A percentile compares a stretch with the other conserved stretches of the same genome.
Conservation (phyloP, 1,284 basidiomycete genomes). For the Rhodotorula mucilaginosa region DNA sequence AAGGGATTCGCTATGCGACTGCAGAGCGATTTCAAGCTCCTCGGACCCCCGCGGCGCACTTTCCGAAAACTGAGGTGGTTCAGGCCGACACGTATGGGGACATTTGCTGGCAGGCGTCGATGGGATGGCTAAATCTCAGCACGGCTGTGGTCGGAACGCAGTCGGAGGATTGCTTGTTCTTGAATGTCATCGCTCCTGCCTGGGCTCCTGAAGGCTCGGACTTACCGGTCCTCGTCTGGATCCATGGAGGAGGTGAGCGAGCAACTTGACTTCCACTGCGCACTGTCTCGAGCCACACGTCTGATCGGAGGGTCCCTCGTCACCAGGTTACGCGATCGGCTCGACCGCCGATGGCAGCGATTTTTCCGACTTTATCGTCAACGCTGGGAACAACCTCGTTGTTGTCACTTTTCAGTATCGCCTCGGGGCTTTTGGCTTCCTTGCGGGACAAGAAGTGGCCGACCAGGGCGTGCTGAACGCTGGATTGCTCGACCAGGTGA, state of each 20-base stretch:
- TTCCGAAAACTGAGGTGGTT: not conserved
- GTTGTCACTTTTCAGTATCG: constrained; percentile 49
- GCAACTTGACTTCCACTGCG: not conserved
- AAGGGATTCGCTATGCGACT: not conserved
- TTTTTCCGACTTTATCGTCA: constrained; percentile 29
- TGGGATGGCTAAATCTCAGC: not conserved
- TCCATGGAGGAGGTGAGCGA: constrained; percentile 32
- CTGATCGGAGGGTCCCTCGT: constrained; percentile 49
- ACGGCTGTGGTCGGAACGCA: not conserved
- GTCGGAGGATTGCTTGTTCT: constrained; percentile 55
- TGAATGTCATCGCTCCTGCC: constrained; percentile 57
- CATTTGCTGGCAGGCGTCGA: not conserved
- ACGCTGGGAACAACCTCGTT: constrained; percentile 7
- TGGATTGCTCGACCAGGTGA: constrained; percentile 1
- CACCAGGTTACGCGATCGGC: constrained; percentile 19
- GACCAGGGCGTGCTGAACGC: not conserved
- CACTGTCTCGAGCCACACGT: not conserved
- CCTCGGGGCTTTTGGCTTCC: constrained; percentile 53
- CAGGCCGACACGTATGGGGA: not conserved
- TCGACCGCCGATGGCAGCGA: constrained; percentile 14
- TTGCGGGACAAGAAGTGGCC: constrained; percentile 55
- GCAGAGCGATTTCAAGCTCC: constrained; percentile 2
- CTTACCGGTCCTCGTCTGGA: constrained; percentile 60
- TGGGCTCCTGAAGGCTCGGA: constrained; percentile 50
- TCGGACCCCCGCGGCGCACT: not conserved